Evolutionary conservation across 2,329 filamentous ascomycete species (phyloP).

Genomic region (Ophiostoma triangulosporum): DNA sequence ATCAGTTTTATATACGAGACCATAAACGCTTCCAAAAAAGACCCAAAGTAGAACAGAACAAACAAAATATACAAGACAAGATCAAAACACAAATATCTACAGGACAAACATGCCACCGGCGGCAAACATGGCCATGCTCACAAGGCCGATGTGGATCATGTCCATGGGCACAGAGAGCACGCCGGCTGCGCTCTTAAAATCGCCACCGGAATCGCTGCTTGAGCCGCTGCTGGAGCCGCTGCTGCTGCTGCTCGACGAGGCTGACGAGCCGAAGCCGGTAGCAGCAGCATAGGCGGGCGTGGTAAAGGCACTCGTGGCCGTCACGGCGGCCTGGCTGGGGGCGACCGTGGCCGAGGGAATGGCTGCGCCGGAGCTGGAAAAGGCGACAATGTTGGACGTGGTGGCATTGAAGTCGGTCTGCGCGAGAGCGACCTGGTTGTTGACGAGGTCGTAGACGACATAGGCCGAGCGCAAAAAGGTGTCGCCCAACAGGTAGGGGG

Average conservation of each 20-base stretch:
- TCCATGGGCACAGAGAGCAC: conserved; percentile 4
- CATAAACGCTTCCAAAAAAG: too few species aligned
- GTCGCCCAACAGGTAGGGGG: conserved; percentile 39
- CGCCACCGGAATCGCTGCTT: not conserved
- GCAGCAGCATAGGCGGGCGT: conserved; percentile 24
- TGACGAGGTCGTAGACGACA: conserved; percentile 45
- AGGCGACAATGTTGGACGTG: conserved; percentile 34
- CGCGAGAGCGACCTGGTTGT: conserved; percentile 42
- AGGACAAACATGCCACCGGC: conserved; percentile 8
- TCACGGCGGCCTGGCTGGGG: conserved; percentile 25
- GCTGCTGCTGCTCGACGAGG: not conserved
- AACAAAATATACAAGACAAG: not conserved
- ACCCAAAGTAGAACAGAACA: not conserved
- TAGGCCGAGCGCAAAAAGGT: conserved; percentile 47
- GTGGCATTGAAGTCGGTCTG: conserved; percentile 43
- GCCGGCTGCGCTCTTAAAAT: conserved; percentile 3
- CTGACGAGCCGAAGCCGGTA: conserved; percentile 20
- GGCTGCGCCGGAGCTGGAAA: conserved; percentile 32
- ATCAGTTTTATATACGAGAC: too few species aligned
- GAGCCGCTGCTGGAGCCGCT: not conserved
- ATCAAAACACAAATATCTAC: not conserved
- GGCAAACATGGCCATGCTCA: conserved; percentile 8
- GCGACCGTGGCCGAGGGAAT: conserved; percentile 37
- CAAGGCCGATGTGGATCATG: conserved; percentile 2
- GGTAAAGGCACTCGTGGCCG: conserved; percentile 16